A percentile compares a stretch with the other conserved stretches of the same genome.
phyloP scores from a whole-genome alignment of 2,329 filamentous ascomycete species.

The Meredithiella fracta region DNA sequence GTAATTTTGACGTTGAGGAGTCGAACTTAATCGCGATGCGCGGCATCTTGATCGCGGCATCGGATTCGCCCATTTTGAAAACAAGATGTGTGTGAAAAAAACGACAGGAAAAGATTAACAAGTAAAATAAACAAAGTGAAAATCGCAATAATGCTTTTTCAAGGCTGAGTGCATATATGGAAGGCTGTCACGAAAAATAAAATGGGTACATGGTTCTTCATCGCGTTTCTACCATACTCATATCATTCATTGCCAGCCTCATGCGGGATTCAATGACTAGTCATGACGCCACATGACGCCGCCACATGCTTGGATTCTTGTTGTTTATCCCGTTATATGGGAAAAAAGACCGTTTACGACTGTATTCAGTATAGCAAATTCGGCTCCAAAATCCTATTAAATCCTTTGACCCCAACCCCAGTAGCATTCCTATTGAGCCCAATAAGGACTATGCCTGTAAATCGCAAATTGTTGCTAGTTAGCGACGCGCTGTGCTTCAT shows the following conservation, averaged over 20 bases:
- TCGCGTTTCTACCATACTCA: too few relatives aligned
- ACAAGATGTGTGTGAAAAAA: not conserved
- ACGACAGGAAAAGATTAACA: not conserved
- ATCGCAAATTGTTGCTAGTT: slow-evolving; percentile 4
- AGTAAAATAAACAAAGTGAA: not conserved
- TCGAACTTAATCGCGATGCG: slow-evolving; percentile 16
- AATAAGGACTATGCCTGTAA: not conserved
- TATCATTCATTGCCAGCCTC: not conserved
- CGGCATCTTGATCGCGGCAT: slow-evolving; percentile 7
- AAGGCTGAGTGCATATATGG: slow-evolving; percentile 2
- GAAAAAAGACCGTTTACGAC: not conserved
- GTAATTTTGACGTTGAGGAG: slow-evolving; percentile 4
- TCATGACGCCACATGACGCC: not conserved
- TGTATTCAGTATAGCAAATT: not conserved
- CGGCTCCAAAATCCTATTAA: not conserved
- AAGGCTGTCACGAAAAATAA: slow-evolving; percentile 4
- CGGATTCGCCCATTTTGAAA: slow-evolving; percentile 4
- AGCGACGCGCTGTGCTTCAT: slow-evolving; percentile 4
- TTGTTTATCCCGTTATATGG: not conserved
- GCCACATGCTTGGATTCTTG: not conserved
- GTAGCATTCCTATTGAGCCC: not conserved
- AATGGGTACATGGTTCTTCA: not conserved
- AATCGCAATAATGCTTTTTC: not conserved
- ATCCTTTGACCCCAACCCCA: not conserved
- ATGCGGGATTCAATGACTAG: not conserved